Evolutionary conservation across 768 basidiomycete genomes (phyloP).

Genomic region (Coprinopsis cinerea): DNA sequence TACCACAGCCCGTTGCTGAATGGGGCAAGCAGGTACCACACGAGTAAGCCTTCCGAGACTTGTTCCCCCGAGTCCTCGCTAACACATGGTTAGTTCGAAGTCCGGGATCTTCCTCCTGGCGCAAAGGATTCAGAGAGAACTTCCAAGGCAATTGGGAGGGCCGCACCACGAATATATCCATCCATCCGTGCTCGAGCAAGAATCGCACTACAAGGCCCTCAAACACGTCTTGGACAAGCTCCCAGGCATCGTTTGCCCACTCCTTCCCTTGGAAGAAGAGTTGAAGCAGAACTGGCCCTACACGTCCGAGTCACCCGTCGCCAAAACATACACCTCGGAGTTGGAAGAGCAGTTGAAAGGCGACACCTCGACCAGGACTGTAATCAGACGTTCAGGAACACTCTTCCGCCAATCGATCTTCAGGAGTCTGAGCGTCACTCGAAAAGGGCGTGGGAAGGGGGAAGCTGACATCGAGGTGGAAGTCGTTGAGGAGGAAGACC

Average conservation of each 20-base stretch:
- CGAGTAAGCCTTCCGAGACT: conserved; percentile 37
- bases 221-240: conserved; percentile 30
- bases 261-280: conserved; percentile 49
- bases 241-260: conserved; percentile 35
- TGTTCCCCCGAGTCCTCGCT: not conserved
- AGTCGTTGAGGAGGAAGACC: not conserved
- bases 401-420: conserved; percentile 7
- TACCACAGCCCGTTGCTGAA: conserved; percentile 44
- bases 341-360: conserved; percentile 12
- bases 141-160: conserved; percentile 44
- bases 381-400: not conserved
- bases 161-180: conserved; percentile 53
- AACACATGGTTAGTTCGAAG: conserved; percentile 31
- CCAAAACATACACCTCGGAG: conserved; percentile 15
- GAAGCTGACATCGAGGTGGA: not conserved
- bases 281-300: conserved; percentile 45
- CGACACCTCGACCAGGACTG: not conserved
- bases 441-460: not conserved
- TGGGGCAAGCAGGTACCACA: conserved; percentile 65
- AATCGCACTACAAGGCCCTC: conserved; percentile 27
- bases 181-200: conserved; percentile 49
- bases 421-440: conserved; percentile 3
- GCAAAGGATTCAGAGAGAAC: conserved; percentile 35
- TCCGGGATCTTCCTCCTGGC: conserved; percentile 52
- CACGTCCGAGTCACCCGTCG: conserved; percentile 20